Base-by-base conservation (phyloP, 139 green algal genomes). In the Choricystis sp. region DNA sequence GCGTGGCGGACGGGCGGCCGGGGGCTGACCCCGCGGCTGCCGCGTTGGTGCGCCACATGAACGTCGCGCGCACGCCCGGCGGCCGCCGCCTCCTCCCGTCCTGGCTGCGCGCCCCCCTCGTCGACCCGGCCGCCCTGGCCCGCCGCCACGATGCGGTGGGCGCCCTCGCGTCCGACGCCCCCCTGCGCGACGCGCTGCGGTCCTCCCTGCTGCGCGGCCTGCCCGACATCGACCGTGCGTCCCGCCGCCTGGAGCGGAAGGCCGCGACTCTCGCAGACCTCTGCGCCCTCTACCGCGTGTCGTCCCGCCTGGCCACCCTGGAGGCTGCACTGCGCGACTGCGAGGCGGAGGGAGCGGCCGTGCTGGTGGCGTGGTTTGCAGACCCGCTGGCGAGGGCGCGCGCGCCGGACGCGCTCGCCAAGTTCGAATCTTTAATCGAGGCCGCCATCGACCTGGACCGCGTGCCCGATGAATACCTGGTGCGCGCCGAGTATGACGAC, bases 91-190 rank as follows among this genome's bases (percentile, higher is more conserved):
- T 90, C 59, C 76, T 96, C 26, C 89, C 87, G 72, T 64, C 71
- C n/a, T 99, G 92, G 93, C 69, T 99, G 26, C 96, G 96, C 77
- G 86, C 94, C 71, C 92, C 92, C 2, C 80, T 98, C 56, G 67
- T 89, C 20, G 72, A 90, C 16, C 49, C 79, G 19, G 73, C 63
- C 2, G 79, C 83, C 21, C 94, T 97, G 61, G 26, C 55, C 1
- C 60, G 56, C 59, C 78, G 91, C 1, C 85, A 89, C 26, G 80
- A 95, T 72, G 77, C 90, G 2, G 90, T 97, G 57, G 81, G 94
- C 24, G 80, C 85, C 1, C 77, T 98, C 31, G 71, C 83, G 9
- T 56, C 61, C 3, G 83, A 95, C 60, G 66, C 69, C 0, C 74
- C 77, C 24, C 72, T 96, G 59, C 69, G 92, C 16, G 72, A 85